Conservation (phyloP, 2,329 filamentous ascomycete genomes). For the Cercospora berteroae region DNA sequence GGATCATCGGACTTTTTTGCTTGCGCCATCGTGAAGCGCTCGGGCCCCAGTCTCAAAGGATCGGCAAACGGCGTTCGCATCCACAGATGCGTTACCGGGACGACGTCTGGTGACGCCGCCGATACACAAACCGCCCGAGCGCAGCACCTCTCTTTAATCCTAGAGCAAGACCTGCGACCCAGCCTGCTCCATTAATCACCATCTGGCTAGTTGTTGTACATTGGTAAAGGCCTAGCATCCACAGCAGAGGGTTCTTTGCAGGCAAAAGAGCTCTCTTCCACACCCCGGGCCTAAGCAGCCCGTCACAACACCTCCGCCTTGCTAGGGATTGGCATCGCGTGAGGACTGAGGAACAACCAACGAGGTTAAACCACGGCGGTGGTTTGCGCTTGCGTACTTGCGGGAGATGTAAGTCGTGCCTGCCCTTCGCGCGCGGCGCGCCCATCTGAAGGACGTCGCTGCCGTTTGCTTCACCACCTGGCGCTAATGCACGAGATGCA, state of each 20-base stretch:
- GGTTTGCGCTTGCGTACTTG: slow-evolving; percentile 15
- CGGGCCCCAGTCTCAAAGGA: neutral
- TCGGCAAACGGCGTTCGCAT: slow-evolving; percentile 1
- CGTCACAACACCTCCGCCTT: slow-evolving; percentile 7
- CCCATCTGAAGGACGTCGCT: neutral
- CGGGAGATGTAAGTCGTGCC: slow-evolving; percentile 9
- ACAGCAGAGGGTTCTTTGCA: neutral
- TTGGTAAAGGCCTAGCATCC: neutral
- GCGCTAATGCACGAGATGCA: slow-evolving; percentile 6
- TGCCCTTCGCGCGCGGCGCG: neutral
- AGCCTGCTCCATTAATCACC: slow-evolving; percentile 3
- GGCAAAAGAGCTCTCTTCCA: neutral
- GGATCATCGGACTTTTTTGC: neutral
- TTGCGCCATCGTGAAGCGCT: neutral
- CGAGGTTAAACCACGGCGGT: slow-evolving; percentile 13
- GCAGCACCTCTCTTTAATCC: slow-evolving; percentile 3
- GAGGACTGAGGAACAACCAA: slow-evolving; percentile 9
- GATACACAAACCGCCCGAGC: slow-evolving; percentile 1
- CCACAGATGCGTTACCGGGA: neutral
- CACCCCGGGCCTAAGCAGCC: slow-evolving; percentile 2
- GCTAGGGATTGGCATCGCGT: slow-evolving; percentile 12
- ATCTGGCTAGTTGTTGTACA: neutral
- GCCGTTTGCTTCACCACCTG: neutral
- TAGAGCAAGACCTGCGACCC: neutral
- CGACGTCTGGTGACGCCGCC: neutral